Evolutionary conservation across 495 filamentous ascomycete genomes (phyloP), one percentile per base, ranked within the genome.

Genomic region (Neurospora terricola): DNA sequence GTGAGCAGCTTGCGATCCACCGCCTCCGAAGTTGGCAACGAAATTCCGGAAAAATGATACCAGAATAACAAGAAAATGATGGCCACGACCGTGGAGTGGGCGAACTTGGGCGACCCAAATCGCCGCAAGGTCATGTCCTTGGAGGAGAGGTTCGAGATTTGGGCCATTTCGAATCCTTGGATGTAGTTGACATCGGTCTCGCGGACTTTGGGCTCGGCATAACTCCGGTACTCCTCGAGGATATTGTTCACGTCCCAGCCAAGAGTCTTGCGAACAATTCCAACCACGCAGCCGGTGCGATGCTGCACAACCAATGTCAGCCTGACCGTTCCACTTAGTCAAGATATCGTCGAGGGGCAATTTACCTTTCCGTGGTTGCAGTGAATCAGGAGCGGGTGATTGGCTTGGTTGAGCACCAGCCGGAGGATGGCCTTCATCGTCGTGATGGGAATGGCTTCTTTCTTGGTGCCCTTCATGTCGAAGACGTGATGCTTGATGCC

Each of bases 331-430:
- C 43, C 54, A 36, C 23, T 18, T 18, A 9, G 14, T 16, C 54
- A 34, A 34, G 11, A 66, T 34, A 34, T 34, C 3, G 27, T 66
- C 21, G n/a, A 39, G 23, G 9, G 11, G 4, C 23, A 36, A 78
- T 84, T 73, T 83, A 92, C 91, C 84, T 91, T 94, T 73, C 93
- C 93, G 76, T 96, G 93, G 76, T 97, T 97, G 82, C 93, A 97
- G 76, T 97, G 93, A 39, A 97, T 88, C 43, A 96, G 83, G 1
- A 97, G 76, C 0, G 93, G 93, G 73, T 94, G 88, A 72, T 93
- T 93, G 14, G 83, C 78, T 8, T 84, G 82, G 77, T 94, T 85
- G 42, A 92, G 82, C 36, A 94, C 84, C 68, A 94, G 79, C 4
- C 86, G 80, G 16, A 95, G 83, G 62, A 92, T 90, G 11, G 85